Base-by-base conservation (phyloP, 805 yeast genomes). In the Tetrapisispora nanseiensis region DNA sequence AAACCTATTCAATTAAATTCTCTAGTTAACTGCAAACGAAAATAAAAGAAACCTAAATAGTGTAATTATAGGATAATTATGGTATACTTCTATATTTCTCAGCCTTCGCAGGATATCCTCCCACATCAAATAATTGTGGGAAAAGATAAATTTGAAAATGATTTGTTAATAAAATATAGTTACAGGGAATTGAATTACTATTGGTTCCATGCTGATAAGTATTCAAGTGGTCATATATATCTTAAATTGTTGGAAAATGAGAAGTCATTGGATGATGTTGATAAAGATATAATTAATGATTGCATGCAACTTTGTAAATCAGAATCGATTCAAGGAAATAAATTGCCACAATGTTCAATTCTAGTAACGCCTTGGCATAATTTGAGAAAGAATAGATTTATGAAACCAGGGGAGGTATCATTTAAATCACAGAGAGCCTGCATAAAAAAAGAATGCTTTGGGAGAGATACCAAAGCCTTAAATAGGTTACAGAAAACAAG, bases 141-240 rank as follows among this genome's bases (percentile, higher is more conserved):
- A 3, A 77, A 72, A 52, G 84, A 85, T 57, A 82, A 82, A 59
- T 67, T 70, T 40, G 94, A 85, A 62, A 84, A 78, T 50, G 82
- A 76, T 50, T 60, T 65, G 20, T 57, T 78, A 40, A 74, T 84
- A 43, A 77, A 76, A 55, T 72, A 75, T 51, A 84, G 89, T 1
- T 71, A 74, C 46, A 78, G 76, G 21, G 74, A 73, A 44, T 80
- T 82, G 56, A 51, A 55, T 26, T 51, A 53, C 24, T 64, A 82
- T 4, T 84, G 94, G 90, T 84, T 85, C 54, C 94, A 83, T 59
- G 86, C 81, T 7, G 89, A 82, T 50, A 80, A 79, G 49, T 67
- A 76, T 37, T 79, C 86, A 4, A 78, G 86, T 34, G 92, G 89
- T 0, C 95, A 85, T 56, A 71, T 85, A 9, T 85, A 85, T 52